Percentiles rank a stretch among this genome's conserved stretches.
Conservation (phyloP, 2,329 filamentous ascomycete genomes). For the Cercospora beticola region DNA sequence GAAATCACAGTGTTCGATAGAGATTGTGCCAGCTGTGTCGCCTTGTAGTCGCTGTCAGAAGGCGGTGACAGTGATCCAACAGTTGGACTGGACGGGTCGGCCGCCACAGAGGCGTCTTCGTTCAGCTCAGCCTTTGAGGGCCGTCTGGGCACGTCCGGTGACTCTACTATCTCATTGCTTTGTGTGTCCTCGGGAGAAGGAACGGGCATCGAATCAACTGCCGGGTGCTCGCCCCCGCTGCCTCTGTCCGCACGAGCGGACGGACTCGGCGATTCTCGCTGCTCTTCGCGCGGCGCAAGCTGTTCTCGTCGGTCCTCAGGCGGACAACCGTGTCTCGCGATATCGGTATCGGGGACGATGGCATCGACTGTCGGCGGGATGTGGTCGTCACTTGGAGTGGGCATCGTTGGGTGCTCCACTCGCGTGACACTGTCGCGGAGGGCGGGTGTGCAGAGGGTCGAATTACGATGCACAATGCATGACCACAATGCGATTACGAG, state of each 20-base stretch:
- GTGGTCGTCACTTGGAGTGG: slow-evolving; percentile 28
- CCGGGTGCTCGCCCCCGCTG: not conserved
- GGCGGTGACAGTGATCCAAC: slow-evolving; percentile 29
- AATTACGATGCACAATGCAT: not conserved
- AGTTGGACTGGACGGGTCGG: slow-evolving; percentile 30
- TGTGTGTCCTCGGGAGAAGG: slow-evolving; percentile 8
- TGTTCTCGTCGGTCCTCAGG: slow-evolving; percentile 32
- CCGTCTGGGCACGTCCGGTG: slow-evolving; percentile 15
- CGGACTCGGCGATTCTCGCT: not conserved
- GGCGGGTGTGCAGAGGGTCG: not conserved
- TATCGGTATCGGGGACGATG: not conserved
- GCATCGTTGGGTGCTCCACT: slow-evolving; percentile 22
- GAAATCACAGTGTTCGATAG: slow-evolving; percentile 33
- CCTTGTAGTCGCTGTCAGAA: slow-evolving; percentile 29
- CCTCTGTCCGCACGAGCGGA: slow-evolving; percentile 11
- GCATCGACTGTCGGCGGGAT: slow-evolving; percentile 4
- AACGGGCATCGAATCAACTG: not conserved
- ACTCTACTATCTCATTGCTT: slow-evolving; percentile 33
- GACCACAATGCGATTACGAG: not conserved
- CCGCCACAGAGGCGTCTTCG: slow-evolving; percentile 39
- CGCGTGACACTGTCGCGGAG: slow-evolving; percentile 26
- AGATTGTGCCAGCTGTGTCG: slow-evolving; percentile 29
- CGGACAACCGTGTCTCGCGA: slow-evolving; percentile 40
- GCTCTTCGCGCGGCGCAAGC: slow-evolving; percentile 9
- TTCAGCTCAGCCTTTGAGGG: slow-evolving; percentile 44